A percentile compares a stretch with the other conserved stretches of the same genome.
Conservation (phyloP, 176 grass and related monocot genomes). For the Carex cristatella region DNA sequence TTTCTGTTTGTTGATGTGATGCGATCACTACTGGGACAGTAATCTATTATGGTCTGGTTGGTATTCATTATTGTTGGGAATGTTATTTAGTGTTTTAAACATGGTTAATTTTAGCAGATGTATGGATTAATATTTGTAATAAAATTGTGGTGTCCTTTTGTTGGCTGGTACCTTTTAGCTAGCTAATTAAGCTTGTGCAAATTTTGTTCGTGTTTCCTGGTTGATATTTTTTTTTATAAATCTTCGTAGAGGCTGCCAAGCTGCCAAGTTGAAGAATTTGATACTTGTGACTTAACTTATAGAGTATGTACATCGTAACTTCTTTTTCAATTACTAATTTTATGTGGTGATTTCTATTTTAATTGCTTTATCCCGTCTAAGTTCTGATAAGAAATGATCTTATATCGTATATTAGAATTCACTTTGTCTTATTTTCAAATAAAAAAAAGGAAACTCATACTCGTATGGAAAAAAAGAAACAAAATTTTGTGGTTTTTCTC, state of each 20-base stretch:
- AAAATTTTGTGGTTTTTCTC: too few species aligned
- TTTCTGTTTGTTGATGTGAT: neutral
- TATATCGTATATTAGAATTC: too few species aligned
- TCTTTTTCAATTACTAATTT: too few species aligned
- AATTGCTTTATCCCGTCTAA: too few species aligned
- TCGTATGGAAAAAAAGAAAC: too few species aligned
- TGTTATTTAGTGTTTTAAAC: neutral
- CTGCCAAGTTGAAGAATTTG: neutral
- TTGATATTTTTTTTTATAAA: too few species aligned
- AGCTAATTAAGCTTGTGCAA: neutral
- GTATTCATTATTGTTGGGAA: neutral
- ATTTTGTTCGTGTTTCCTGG: neutral
- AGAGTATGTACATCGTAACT: neutral
- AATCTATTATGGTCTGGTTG: neutral
- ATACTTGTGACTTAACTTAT: neutral
- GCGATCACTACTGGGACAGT: neutral
- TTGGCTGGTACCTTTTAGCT: neutral
- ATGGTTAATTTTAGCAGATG: neutral
- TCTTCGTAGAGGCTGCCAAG: too few species aligned
- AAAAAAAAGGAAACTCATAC: too few species aligned
- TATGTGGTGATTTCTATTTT: too few species aligned
- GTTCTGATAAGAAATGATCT: too few species aligned
- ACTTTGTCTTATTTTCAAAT: too few species aligned
- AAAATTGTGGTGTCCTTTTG: neutral
- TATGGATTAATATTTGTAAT: neutral